Evolutionary conservation across 2,329 filamentous ascomycete species (phyloP).

Genomic region (Ophiostoma novo-ulmi): DNA sequence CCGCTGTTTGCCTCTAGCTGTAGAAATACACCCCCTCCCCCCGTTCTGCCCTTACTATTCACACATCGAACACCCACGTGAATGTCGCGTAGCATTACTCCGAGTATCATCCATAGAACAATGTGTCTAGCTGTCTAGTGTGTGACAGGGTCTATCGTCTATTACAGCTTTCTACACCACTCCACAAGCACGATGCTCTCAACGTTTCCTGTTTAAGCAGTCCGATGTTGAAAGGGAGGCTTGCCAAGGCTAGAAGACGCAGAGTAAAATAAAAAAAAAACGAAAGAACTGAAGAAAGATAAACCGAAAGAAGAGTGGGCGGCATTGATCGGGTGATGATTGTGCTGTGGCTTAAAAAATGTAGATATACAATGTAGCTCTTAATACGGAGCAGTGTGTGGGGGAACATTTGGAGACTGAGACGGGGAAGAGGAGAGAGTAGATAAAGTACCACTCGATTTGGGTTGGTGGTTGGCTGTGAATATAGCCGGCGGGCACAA

Average conservation of each 20-base stretch:
- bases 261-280: too few species aligned
- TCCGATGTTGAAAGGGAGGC: background rate
- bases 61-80: background rate
- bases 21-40: background rate
- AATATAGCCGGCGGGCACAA: slow-evolving; percentile 13
- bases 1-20: too few species aligned
- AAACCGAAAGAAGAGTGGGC: background rate
- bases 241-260: background rate
- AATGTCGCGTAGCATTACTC: slow-evolving; percentile 4
- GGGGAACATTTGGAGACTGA: background rate
- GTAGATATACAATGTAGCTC: background rate
- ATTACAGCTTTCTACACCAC: too few species aligned
- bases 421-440: slow-evolving; percentile 7
- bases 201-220: background rate
- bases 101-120: background rate
- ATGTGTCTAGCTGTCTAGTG: background rate
- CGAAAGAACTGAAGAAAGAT: background rate
- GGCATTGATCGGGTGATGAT: background rate
- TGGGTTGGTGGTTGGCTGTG: background rate
- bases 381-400: slow-evolving; percentile 9
- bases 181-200: too few species aligned
- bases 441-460: background rate
- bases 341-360: background rate
- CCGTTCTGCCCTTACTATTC: background rate
- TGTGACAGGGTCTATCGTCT: background rate